Evolutionary conservation across 1,284 basidiomycete species (phyloP).

Genomic region (Ustilago trichophora): DNA sequence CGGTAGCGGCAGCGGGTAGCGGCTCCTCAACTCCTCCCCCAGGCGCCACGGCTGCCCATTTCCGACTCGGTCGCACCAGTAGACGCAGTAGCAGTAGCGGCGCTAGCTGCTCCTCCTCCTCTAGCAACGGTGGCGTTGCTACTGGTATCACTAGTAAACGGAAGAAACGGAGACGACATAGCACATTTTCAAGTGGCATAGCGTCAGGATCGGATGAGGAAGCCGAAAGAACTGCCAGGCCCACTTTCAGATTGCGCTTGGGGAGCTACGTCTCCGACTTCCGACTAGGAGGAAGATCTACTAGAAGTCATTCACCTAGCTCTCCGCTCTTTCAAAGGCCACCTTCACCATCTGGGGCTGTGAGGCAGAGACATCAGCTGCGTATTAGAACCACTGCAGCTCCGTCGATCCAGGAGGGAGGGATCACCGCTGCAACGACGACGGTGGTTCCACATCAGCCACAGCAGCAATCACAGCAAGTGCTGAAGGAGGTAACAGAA

Average conservation of each 20-base stretch:
- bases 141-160: slow-evolving; percentile 2
- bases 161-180: slow-evolving; percentile 27
- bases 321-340: slow-evolving; percentile 3
- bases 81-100: slow-evolving; percentile 16
- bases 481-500: neutral
- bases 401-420: too few species aligned
- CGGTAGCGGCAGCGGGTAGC: neutral
- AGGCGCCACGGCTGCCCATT: slow-evolving; percentile 1
- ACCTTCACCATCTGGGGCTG: slow-evolving; percentile 7
- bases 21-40: slow-evolving; percentile 4
- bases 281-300: slow-evolving; percentile 9
- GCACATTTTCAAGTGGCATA: slow-evolving; percentile 17
- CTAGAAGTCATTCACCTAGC: slow-evolving; percentile 11
- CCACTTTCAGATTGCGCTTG: slow-evolving; percentile 21
- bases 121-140: neutral
- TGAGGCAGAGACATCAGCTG: slow-evolving; percentile 16
- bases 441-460: too few species aligned
- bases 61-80: slow-evolving; percentile 11
- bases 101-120: neutral
- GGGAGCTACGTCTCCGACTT: slow-evolving; percentile 26
- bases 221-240: slow-evolving; percentile 8
- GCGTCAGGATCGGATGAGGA: slow-evolving; percentile 33
- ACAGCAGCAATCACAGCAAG: too few species aligned
- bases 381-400: slow-evolving; percentile 14
- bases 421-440: slow-evolving; percentile 2